These are phyloP conservation scores for Backusella macrospora DNA, from an alignment of 192 early-diverging fungal genomes.

Conservation along the genomic window DNA sequence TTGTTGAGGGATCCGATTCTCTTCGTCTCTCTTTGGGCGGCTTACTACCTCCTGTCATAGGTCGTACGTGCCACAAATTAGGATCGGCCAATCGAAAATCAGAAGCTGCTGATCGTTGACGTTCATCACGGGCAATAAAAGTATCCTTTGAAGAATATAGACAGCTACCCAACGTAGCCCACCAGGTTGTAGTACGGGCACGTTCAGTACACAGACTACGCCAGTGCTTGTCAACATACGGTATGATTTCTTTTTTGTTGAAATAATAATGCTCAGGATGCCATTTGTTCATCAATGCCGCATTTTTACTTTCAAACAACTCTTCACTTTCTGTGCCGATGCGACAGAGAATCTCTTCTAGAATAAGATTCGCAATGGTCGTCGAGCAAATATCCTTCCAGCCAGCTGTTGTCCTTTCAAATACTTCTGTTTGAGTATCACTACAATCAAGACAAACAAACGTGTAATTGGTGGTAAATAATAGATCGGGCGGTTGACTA, in stretches of 20 bases:
- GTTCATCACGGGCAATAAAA: constrained; percentile 59
- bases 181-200: constrained; percentile 66
- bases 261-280: constrained; percentile 58
- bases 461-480: constrained; percentile 67
- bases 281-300: constrained; percentile 40
- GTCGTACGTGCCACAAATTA: constrained; percentile 63
- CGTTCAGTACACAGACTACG: constrained; percentile 64
- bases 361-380: constrained; percentile 63
- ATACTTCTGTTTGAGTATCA: constrained; percentile 45
- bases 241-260: constrained; percentile 67
- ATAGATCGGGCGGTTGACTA: constrained; percentile 45
- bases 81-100: constrained; percentile 61
- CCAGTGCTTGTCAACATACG: constrained; percentile 69
- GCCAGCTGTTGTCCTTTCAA: constrained; percentile 60
- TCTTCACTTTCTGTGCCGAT: constrained; percentile 24
- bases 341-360: constrained; percentile 49
- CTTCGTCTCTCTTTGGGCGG: background rate
- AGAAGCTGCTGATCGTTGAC: constrained; percentile 58
- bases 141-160: constrained; percentile 65
- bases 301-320: constrained; percentile 40
- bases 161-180: constrained; percentile 68
- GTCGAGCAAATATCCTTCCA: constrained; percentile 71
- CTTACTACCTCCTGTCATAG: constrained; percentile 40
- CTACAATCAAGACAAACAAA: constrained; percentile 57
- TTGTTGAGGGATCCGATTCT: background rate